These are phyloP conservation scores for Eremothecium sinecaudum DNA, from an alignment of 1,139 yeast genomes.

Conservation along the genomic window DNA sequence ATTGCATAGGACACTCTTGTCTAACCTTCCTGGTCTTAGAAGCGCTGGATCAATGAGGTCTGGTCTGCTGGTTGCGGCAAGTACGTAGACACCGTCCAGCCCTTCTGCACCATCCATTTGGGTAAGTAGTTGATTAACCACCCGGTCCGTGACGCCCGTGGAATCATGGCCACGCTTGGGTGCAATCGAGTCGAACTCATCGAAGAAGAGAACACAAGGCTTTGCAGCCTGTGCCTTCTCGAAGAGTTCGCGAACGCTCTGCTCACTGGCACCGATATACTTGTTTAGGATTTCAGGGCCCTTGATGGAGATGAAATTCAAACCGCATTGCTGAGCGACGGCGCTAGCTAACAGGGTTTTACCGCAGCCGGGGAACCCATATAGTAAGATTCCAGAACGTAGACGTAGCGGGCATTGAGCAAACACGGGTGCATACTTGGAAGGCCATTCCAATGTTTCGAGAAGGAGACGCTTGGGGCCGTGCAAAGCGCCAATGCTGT, in stretches of 20 bases:
- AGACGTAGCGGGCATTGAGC: constrained; percentile 77
- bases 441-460: constrained; percentile 96
- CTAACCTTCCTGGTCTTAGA: constrained; percentile 90
- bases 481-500: constrained; percentile 77
- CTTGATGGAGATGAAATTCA: constrained; percentile 85
- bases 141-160: constrained; percentile 96
- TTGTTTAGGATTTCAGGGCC: constrained; percentile 96
- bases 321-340: constrained; percentile 87
- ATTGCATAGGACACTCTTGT: constrained; percentile 83
- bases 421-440: constrained; percentile 89
- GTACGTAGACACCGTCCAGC: constrained; percentile 87
- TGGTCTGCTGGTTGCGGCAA: constrained; percentile 94
- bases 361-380: constrained; percentile 98
- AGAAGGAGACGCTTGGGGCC: constrained; percentile 67
- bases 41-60: constrained; percentile 92
- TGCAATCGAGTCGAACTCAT: constrained; percentile 94
- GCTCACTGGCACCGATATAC: constrained; percentile 96
- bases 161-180: constrained; percentile 98
- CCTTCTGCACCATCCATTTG: constrained; percentile 99
- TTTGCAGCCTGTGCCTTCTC: constrained; percentile 68
- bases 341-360: constrained; percentile 90
- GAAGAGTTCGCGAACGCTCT: constrained; percentile 82
- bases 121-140: constrained; percentile 91
- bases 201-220: constrained; percentile 90
- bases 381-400: constrained; percentile 79